Conservation (phyloP, 495 filamentous ascomycete species). For the Aspergillus taichungensis region DNA sequence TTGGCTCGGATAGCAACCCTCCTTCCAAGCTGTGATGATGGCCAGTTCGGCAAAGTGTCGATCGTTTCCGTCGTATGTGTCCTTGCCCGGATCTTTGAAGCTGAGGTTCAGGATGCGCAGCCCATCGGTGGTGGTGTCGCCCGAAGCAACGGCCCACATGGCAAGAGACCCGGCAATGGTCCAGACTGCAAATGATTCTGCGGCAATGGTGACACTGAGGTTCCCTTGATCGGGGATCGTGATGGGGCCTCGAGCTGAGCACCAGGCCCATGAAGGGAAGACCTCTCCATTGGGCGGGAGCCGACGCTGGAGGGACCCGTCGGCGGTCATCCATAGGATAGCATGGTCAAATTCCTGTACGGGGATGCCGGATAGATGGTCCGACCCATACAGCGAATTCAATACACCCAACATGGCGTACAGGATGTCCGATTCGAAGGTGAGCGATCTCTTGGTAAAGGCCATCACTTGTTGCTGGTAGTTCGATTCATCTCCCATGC, state of each 20-base stretch:
- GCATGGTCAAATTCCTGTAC: background rate
- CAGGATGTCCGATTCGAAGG: constrained; percentile 14
- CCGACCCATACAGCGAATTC: background rate
- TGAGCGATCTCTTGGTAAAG: constrained; percentile 15
- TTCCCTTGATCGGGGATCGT: background rate
- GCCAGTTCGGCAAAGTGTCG: background rate
- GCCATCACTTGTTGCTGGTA: background rate
- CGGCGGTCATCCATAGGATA: background rate
- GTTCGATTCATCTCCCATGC: background rate
- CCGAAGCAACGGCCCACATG: background rate
- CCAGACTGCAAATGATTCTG: background rate
- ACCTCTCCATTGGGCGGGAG: background rate
- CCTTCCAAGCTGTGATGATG: background rate
- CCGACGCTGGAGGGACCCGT: background rate
- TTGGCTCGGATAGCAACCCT: background rate
- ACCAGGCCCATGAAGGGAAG: background rate
- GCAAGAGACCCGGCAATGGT: too few relatives aligned
- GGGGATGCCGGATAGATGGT: background rate
- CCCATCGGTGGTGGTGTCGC: background rate
- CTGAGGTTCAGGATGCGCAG: too few relatives aligned
- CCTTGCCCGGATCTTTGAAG: too few relatives aligned
- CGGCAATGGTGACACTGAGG: background rate
- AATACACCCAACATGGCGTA: constrained; percentile 16
- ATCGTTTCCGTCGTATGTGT: too few relatives aligned
- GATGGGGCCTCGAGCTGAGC: background rate